Percentiles rank a stretch among this genome's conserved stretches.
Conservation (phyloP, 352 stramenopile species). For the Pelagophyceae sp. region DNA sequence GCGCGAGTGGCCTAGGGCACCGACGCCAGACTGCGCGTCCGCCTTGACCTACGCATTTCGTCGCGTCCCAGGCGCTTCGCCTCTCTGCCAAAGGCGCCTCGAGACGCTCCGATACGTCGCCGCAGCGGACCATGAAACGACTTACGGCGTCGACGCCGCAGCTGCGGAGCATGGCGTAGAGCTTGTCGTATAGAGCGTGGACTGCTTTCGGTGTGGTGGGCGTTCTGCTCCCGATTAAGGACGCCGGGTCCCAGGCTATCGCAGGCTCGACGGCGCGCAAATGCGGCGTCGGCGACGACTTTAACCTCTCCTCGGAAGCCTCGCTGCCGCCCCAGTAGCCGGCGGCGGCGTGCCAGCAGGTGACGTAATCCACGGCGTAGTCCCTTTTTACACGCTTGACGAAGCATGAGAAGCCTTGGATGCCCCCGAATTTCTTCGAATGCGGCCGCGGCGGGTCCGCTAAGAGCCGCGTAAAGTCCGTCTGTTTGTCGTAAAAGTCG, state of each 20-base stretch:
- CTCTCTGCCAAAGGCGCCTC: no score
- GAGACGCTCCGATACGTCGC: no score
- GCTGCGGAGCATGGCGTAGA: constrained; percentile 30
- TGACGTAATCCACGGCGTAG: constrained; percentile 30
- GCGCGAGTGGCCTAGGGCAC: constrained; percentile 24
- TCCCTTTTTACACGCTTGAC: constrained; percentile 31
- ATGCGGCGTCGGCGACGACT: constrained; percentile 26
- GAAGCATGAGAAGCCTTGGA: constrained; percentile 24
- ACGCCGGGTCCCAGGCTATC: constrained; percentile 35
- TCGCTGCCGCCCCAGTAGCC: constrained; percentile 40
- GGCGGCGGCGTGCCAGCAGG: constrained; percentile 40
- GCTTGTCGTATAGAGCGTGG: constrained; percentile 32
- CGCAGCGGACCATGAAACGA: no score
- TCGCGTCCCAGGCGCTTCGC: no score
- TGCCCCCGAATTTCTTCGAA: constrained; percentile 31
- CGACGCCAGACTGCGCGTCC: constrained; percentile 40
- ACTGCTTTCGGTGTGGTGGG: constrained; percentile 27
- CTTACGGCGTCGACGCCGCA: constrained; percentile 37
- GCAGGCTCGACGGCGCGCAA: constrained; percentile 33
- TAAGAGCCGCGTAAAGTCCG: constrained; percentile 36
- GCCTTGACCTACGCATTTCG: no score
- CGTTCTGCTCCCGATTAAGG: constrained; percentile 31
- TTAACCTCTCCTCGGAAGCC: constrained; percentile 22
- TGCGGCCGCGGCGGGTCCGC: constrained; percentile 29
- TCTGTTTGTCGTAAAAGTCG: constrained; percentile 37